Evolutionary conservation across 805 yeast genomes (phyloP), one percentile per base, ranked within the genome.

Genomic region (Candida piceae): DNA sequence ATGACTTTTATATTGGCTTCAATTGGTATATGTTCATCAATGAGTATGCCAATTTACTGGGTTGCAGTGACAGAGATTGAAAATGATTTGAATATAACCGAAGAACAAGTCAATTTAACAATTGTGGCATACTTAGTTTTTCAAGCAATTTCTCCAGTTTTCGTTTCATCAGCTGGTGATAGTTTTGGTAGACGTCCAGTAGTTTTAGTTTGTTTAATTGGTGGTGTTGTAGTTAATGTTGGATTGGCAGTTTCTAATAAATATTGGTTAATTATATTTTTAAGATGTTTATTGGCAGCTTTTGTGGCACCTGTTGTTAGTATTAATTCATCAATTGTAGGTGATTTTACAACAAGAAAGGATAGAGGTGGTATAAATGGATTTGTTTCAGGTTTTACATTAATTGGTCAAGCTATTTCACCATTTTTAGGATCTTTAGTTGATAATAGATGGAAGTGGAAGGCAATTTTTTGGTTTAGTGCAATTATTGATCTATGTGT

Each of bases 221-320:
- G 79, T 1, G 86, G 76, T 48, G 60, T 76, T 15, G 77, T 67
- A 7, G 76, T 84, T 1, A 76, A 82, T 56, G 56, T 83, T 25
- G 93, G 84, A 0, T 57, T 87, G 11, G 85, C 94, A 0, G 63
- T 69, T 17, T 60, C 78, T 2, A 60, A 74, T 16, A 68, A 62
- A 1, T 84, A 77, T 52, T 74, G 83, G 61, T 65, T 76, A 17
- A 61, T 87, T n/a, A 58, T 83, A 6, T 72, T 80, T 2, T 60
- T 87, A 23, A 62, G 96, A 42, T 76, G 86, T 56, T 46, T 84
- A n/a, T 89, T 85, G 51, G 88, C 94, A 0, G 69, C 80, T 7
- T 87, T 84, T 11, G 79, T 80, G 5, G 79, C 93, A 0, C 87
- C 95, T 0, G 72, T 85, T 2, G 72, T 86, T 17, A 78, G 94